Conservation (phyloP, 768 basidiomycete species). For the Scleroderma citrinum region DNA sequence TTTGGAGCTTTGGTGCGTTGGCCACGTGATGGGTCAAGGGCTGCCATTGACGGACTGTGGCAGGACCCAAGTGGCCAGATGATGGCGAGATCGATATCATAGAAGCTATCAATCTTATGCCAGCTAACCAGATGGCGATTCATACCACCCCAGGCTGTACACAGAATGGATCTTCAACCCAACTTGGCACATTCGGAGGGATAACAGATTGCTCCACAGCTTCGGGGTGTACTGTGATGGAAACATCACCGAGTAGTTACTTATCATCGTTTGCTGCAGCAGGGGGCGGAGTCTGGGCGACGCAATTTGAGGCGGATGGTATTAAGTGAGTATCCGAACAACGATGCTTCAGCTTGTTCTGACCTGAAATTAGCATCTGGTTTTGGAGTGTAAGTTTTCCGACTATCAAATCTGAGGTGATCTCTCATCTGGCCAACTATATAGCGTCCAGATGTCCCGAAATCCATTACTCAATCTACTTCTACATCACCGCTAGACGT, state of each 20-base stretch:
- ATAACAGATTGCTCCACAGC: slow-evolving; percentile 17
- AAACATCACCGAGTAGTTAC: slow-evolving; percentile 27
- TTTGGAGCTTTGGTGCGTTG: slow-evolving; percentile 26
- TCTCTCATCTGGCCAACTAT: not conserved
- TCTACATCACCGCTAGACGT: slow-evolving; percentile 31
- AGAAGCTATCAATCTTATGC: slow-evolving; percentile 51
- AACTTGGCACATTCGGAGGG: slow-evolving; percentile 27
- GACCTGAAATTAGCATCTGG: slow-evolving; percentile 34
- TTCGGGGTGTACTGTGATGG: slow-evolving; percentile 26
- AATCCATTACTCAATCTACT: slow-evolving; percentile 18
- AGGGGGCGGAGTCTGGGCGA: slow-evolving; percentile 64
- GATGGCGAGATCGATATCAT: slow-evolving; percentile 56
- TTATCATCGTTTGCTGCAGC: slow-evolving; percentile 13
- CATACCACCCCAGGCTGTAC: slow-evolving; percentile 41
- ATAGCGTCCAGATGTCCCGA: not conserved
- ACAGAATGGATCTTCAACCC: slow-evolving; percentile 22
- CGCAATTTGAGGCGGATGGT: slow-evolving; percentile 59
- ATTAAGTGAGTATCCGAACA: slow-evolving; percentile 34
- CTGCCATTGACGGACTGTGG: not conserved
- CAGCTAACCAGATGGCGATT: slow-evolving; percentile 51
- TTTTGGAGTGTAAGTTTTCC: slow-evolving; percentile 39
- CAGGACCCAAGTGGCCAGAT: slow-evolving; percentile 34
- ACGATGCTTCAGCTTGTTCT: not conserved
- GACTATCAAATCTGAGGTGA: not conserved
- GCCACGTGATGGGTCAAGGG: not conserved